These are phyloP conservation scores for Lepidium africanum DNA, from an alignment of 345 rosid species.

Conservation along the genomic window DNA sequence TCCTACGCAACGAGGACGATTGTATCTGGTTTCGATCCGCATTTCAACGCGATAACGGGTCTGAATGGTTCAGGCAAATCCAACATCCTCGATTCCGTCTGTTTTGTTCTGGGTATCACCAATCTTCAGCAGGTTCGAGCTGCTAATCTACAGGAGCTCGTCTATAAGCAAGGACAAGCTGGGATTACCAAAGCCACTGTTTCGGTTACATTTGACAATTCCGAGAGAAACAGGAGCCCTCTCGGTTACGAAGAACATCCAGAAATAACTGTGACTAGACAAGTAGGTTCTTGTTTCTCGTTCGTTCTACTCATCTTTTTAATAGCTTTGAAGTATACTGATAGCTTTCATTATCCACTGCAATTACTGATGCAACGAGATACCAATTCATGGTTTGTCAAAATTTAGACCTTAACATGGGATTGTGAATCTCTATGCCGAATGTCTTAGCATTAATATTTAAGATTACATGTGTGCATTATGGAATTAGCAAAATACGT, in stretches of 20 bases:
- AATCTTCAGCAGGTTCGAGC: slow-evolving; percentile 99
- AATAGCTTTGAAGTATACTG: not conserved
- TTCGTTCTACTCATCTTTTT: not conserved
- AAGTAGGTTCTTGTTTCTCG: slow-evolving; percentile 35
- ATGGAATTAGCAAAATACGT: not conserved
- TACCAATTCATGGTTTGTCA: not conserved
- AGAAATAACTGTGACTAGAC: slow-evolving; percentile 89
- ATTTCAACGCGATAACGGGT: slow-evolving; percentile 94
- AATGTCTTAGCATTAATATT: not conserved
- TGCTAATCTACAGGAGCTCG: slow-evolving; percentile 93
- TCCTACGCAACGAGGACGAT: slow-evolving; percentile 95
- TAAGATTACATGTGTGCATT: not conserved
- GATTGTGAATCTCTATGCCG: not conserved
- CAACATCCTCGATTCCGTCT: slow-evolving; percentile 93
- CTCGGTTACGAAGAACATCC: slow-evolving; percentile 82
- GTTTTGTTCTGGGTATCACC: slow-evolving; percentile 96
- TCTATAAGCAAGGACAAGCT: slow-evolving; percentile 99
- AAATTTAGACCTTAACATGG: not conserved
- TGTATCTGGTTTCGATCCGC: slow-evolving; percentile 86
- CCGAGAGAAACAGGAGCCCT: slow-evolving; percentile 73
- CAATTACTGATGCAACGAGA: not conserved
- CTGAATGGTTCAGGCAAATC: slow-evolving; percentile 98
- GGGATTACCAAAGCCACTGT: slow-evolving; percentile 97
- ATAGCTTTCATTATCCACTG: not conserved
- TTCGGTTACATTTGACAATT: slow-evolving; percentile 76